These are phyloP conservation scores for Microbotryum lychnidis-dioicae DNA, from an alignment of 1,284 basidiomycete species.

Conservation along the genomic window DNA sequence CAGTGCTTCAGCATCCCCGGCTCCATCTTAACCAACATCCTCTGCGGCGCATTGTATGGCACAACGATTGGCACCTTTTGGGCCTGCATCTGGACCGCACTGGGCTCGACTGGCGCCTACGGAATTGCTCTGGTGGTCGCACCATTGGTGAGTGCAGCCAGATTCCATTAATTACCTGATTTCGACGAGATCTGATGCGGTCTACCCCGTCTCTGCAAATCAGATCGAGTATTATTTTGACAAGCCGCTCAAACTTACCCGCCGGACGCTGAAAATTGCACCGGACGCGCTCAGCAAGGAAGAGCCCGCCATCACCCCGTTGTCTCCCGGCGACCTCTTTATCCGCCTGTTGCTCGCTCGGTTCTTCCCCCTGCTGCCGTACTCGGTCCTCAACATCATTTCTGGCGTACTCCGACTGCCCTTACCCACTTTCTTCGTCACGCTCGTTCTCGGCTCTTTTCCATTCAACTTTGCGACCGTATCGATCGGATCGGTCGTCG, in stretches of 20 bases:
- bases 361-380: slow-evolving; percentile 36
- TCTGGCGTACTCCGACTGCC: slow-evolving; percentile 37
- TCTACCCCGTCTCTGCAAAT: background rate
- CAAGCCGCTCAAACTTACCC: slow-evolving; percentile 32
- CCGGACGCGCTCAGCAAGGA: background rate
- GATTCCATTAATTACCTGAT: no score
- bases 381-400: slow-evolving; percentile 35
- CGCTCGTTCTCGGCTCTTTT: slow-evolving; percentile 35
- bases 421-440: slow-evolving; percentile 34
- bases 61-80: slow-evolving; percentile 23
- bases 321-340: slow-evolving; percentile 30
- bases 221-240: slow-evolving; percentile 36
- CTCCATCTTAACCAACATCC: slow-evolving; percentile 35
- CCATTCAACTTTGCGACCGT: slow-evolving; percentile 38
- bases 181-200: background rate
- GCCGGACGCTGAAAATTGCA: slow-evolving; percentile 26
- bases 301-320: slow-evolving; percentile 4
- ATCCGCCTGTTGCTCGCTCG: slow-evolving; percentile 34
- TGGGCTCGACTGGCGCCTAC: slow-evolving; percentile 30
- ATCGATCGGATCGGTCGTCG: slow-evolving; percentile 34
- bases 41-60: slow-evolving; percentile 37
- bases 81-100: slow-evolving; percentile 31
- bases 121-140: slow-evolving; percentile 26
- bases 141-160: slow-evolving; percentile 20
- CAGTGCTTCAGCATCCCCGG: slow-evolving; percentile 38